A percentile compares a stretch with the other conserved stretches of the same genome.
These are phyloP conservation scores for Ganoderma boninense DNA, from an alignment of 1,284 basidiomycete genomes.

Conservation along the genomic window DNA sequence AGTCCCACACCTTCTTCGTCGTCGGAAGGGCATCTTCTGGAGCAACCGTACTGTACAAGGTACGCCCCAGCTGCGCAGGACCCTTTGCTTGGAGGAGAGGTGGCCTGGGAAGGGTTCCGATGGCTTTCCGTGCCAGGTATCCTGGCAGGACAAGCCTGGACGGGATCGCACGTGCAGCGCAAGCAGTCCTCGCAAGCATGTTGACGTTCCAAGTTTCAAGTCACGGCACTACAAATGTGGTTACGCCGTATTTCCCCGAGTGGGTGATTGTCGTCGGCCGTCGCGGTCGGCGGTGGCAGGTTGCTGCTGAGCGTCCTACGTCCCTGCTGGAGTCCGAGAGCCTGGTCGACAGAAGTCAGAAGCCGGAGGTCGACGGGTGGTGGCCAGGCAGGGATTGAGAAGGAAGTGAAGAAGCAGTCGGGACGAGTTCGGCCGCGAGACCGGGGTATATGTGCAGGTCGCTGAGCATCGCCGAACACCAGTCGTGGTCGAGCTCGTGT, in stretches of 20 bases:
- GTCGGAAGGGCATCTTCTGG: conserved; percentile 42
- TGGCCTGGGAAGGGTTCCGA: conserved; percentile 26
- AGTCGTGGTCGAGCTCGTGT: conserved; percentile 3
- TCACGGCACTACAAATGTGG: background rate
- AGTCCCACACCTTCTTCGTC: conserved; percentile 60
- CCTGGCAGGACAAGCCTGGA: conserved; percentile 27
- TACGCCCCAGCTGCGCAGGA: conserved; percentile 3
- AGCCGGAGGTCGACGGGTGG: background rate
- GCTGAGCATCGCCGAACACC: conserved; percentile 8
- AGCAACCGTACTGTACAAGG: conserved; percentile 37
- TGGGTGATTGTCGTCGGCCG: background rate
- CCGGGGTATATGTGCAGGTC: conserved; percentile 5
- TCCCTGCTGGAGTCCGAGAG: conserved; percentile 3
- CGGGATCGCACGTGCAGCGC: conserved; percentile 22
- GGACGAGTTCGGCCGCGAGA: background rate
- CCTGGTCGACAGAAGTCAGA: background rate
- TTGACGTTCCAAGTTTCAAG: conserved; percentile 16
- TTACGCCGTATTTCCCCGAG: background rate
- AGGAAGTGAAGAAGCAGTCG: conserved; percentile 1
- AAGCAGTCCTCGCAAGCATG: conserved; percentile 25
- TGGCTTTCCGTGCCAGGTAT: conserved; percentile 24
- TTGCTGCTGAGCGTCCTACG: background rate
- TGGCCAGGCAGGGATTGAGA: background rate
- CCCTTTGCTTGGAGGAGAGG: conserved; percentile 11
- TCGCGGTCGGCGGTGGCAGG: background rate